These are phyloP conservation scores for Fusarium incarnatum DNA, from an alignment of 2,329 filamentous ascomycete species.

Conservation along the genomic window DNA sequence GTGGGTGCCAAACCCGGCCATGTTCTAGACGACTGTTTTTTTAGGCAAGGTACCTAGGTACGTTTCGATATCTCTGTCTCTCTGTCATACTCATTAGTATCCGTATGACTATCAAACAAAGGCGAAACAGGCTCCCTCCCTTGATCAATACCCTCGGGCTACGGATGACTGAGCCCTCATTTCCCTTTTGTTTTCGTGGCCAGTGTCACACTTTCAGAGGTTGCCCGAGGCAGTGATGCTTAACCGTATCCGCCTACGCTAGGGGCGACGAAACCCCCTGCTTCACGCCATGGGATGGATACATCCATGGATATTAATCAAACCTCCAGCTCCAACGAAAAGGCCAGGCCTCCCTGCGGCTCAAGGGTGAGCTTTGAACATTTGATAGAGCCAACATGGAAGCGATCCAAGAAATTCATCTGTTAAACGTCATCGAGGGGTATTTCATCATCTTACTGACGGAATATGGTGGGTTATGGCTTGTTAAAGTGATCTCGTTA, in stretches of 20 bases:
- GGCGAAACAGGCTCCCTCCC: constrained; percentile 32
- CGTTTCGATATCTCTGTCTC: constrained; percentile 9
- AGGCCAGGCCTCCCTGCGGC: constrained; percentile 30
- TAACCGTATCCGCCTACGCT: constrained; percentile 42
- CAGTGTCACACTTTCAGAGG: constrained; percentile 32
- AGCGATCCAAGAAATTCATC: constrained; percentile 19
- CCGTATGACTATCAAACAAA: constrained; percentile 19
- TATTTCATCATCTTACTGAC: constrained; percentile 19
- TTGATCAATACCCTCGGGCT: constrained; percentile 7
- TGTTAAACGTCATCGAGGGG: constrained; percentile 46
- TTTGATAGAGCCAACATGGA: constrained; percentile 18
- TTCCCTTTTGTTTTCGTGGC: constrained; percentile 23
- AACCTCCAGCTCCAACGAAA: constrained; percentile 19
- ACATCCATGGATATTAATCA: constrained; percentile 11
- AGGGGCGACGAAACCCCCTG: constrained; percentile 34
- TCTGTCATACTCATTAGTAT: constrained; percentile 5
- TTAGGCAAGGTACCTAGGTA: background rate
- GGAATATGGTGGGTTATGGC: constrained; percentile 25
- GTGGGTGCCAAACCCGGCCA: background rate
- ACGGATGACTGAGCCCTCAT: constrained; percentile 1
- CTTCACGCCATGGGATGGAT: constrained; percentile 30
- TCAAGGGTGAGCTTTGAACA: constrained; percentile 20
- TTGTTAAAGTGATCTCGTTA: constrained; percentile 33
- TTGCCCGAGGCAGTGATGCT: constrained; percentile 36
- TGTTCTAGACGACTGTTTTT: constrained; percentile 5